These are phyloP conservation scores for Halophytophthora polymorphica DNA, from an alignment of 352 stramenopile genomes.

Conservation along the genomic window DNA sequence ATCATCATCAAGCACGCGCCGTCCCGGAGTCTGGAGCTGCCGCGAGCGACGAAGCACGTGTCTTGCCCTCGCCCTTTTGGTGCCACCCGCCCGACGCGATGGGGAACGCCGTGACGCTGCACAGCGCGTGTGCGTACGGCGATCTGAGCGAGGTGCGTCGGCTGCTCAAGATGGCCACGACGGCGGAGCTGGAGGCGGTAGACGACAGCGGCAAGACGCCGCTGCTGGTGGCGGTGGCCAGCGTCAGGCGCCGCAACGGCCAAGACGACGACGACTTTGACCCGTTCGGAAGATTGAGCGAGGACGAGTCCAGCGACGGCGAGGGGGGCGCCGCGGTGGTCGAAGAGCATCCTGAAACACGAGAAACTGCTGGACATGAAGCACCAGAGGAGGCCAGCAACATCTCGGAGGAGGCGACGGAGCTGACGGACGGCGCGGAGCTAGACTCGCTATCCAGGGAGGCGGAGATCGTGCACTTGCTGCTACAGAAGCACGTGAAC, in stretches of 20 bases:
- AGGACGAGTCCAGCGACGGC: not conserved
- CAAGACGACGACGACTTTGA: conserved; percentile 49
- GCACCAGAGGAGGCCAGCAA: conserved; percentile 6
- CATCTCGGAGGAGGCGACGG: conserved; percentile 31
- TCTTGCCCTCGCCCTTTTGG: conserved; percentile 2
- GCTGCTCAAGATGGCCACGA: conserved; percentile 56
- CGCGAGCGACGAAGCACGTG: conserved; percentile 1
- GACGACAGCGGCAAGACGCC: conserved; percentile 77
- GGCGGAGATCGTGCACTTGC: conserved; percentile 70
- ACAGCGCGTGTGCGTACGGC: conserved; percentile 74
- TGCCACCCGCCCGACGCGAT: conserved; percentile 28
- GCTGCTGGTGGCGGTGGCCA: conserved; percentile 66
- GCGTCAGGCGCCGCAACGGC: conserved; percentile 47
- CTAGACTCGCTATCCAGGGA: conserved; percentile 63
- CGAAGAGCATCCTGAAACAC: conserved; percentile 2
- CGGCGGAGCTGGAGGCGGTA: conserved; percentile 65
- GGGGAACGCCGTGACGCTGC: conserved; percentile 81
- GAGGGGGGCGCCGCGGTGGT: not conserved
- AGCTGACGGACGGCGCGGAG: conserved; percentile 46
- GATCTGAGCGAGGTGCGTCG: conserved; percentile 56
- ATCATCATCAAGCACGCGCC: too few relatives aligned
- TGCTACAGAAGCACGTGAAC: conserved; percentile 71
- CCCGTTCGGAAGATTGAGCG: conserved; percentile 23
- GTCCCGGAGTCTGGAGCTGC: too few relatives aligned
- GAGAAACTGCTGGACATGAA: not conserved